These are phyloP conservation scores for Hirsutella thompsonii DNA, from an alignment of 2,329 filamentous ascomycete genomes.

Conservation along the genomic window DNA sequence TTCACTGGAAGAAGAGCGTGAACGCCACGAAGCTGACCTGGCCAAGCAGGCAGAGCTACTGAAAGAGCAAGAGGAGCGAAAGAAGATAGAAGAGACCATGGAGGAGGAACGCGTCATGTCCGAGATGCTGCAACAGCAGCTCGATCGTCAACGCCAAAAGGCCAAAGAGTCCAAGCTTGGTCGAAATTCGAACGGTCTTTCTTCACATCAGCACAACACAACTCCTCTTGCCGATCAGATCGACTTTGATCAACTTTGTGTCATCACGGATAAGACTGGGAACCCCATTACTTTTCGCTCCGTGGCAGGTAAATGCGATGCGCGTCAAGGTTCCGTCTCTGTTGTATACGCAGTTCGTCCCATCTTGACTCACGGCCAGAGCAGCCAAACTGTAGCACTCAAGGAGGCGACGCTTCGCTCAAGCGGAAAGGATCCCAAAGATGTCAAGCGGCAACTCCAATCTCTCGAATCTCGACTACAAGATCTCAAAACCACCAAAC, in stretches of 20 bases:
- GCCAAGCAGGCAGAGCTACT: conserved; percentile 46
- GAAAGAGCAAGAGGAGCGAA: conserved; percentile 37
- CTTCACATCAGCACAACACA: conserved; percentile 12
- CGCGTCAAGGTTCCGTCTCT: conserved; percentile 53
- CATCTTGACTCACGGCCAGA: conserved; percentile 39
- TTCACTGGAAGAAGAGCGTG: conserved; percentile 80
- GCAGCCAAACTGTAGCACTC: conserved; percentile 54
- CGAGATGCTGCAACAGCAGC: conserved; percentile 59
- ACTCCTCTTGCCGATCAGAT: conserved; percentile 24
- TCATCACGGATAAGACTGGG: conserved; percentile 49
- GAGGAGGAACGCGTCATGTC: conserved; percentile 61
- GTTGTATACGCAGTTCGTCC: conserved; percentile 63
- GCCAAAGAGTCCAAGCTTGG: conserved; percentile 52
- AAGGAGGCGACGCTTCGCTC: conserved; percentile 56
- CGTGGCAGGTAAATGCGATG: conserved; percentile 55
- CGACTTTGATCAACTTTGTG: conserved; percentile 56
- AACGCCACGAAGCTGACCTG: conserved; percentile 63
- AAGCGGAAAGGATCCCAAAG: conserved; percentile 41
- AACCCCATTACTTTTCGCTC: conserved; percentile 54
- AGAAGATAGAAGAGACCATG: conserved; percentile 40
- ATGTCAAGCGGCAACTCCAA: conserved; percentile 65
- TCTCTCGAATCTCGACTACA: conserved; percentile 67
- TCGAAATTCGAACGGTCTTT: conserved; percentile 30
- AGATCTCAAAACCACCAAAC: conserved; percentile 59
- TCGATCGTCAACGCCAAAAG: conserved; percentile 52